Evolutionary conservation across 2,329 filamentous ascomycete genomes (phyloP), one percentile per base, ranked within the genome.

Genomic region (Talaromyces sp.): DNA sequence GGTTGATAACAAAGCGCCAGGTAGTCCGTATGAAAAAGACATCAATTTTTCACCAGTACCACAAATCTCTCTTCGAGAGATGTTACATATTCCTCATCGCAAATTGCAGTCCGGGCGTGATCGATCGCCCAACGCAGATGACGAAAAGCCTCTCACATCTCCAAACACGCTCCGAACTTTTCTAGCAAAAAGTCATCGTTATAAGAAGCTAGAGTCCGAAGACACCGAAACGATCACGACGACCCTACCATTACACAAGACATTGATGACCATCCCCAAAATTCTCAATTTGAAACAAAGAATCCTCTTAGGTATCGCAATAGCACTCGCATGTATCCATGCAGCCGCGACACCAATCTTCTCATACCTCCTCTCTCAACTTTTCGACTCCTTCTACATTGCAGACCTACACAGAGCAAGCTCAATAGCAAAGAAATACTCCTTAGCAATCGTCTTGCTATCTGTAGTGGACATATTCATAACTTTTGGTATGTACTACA

Each of bases 331-430:
- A 35, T 70, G 90, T 0, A 70, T 89, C 0, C 87, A 91, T 56
- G 89, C 91, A 3, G 85, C 83, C 3, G 83, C 86, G 31, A 90
- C 89, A 0, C 91, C 93, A 0, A 80, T 86, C 0, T 97, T 97
- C 70, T 89, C 92, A 0, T 92, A 85, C 73, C 82, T 90, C 9
- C 88, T 97, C 60, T 86, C 92, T 0, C 86, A 89, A 64, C 83
- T 97, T 0, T 83, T 96, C 0, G 79, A 81, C 1, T 88, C 88
- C 0, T 92, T 95, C 73, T 91, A 89, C 76, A 37, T 59, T 13
- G 75, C 84, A 0, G 72, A 81, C 0, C 75, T 76, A 0, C 78
- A 83, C 59, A 83, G 85, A 60, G 74, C 80, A 6, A 77, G 81
- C 0, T 47, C 61, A 11, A 74, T 80, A 9, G 86, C 89, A 0